A percentile compares a stretch with the other conserved stretches of the same genome.
Evolutionary conservation across 768 basidiomycete genomes (phyloP).

Genomic region (Kwoniella newhampshirensis): DNA sequence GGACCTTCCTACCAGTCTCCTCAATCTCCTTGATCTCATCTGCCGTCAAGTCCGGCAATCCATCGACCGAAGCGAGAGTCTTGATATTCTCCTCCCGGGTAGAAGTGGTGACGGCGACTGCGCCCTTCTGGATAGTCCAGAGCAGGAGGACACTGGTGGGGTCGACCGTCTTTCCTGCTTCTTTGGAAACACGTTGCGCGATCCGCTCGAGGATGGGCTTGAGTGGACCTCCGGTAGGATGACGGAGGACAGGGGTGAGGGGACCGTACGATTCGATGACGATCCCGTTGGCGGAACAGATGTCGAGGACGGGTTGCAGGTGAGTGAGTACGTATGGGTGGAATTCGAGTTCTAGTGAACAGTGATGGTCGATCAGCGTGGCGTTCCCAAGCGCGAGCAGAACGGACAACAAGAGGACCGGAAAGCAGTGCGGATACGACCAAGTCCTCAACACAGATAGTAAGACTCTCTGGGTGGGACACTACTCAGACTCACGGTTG

Average conservation of each 20-base stretch:
- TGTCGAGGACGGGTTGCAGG: slow-evolving; percentile 41
- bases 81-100: slow-evolving; percentile 35
- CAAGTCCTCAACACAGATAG: too few species aligned
- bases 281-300: slow-evolving; percentile 44
- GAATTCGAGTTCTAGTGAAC: slow-evolving; percentile 41
- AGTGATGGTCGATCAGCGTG: neutral
- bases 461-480: neutral
- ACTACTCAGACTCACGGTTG: slow-evolving; percentile 36
- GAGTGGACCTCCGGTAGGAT: slow-evolving; percentile 39
- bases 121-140: slow-evolving; percentile 44
- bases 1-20: slow-evolving; percentile 40
- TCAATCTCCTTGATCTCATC: slow-evolving; percentile 54
- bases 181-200: slow-evolving; percentile 25
- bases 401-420: too few species aligned
- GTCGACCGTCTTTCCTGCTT: slow-evolving; percentile 34
- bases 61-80: slow-evolving; percentile 36
- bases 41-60: slow-evolving; percentile 32
- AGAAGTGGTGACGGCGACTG: slow-evolving; percentile 42
- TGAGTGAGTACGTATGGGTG: slow-evolving; percentile 50
- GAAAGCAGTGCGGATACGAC: too few species aligned
- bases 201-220: slow-evolving; percentile 41
- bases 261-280: slow-evolving; percentile 45
- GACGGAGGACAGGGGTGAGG: slow-evolving; percentile 45
- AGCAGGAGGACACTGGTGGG: slow-evolving; percentile 31
- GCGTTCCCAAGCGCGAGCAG: too few species aligned